Evolutionary conservation across 2,329 filamentous ascomycete genomes (phyloP).

Genomic region (Dryadomyces quercivorus): DNA sequence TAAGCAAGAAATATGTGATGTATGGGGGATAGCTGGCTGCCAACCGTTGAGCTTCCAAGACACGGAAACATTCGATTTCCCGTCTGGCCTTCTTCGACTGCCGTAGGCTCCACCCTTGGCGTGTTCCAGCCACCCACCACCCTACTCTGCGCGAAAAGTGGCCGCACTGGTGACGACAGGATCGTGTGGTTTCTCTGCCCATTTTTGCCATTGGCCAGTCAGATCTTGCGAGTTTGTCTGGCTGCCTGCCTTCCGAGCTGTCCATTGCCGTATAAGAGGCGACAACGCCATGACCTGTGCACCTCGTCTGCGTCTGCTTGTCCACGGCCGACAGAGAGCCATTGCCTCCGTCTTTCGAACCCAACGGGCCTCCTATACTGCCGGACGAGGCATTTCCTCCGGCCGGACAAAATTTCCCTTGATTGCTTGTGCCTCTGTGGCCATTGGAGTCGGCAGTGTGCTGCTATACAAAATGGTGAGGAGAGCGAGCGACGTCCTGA

Average conservation of each 20-base stretch:
- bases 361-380: too few species aligned
- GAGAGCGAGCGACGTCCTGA: too few species aligned
- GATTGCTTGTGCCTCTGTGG: neutral
- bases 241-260: too few species aligned
- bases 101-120: too few species aligned
- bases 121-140: too few species aligned
- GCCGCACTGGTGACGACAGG: conserved; percentile 9
- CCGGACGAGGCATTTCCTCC: too few species aligned
- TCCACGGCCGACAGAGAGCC: conserved; percentile 13
- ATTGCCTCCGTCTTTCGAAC: neutral
- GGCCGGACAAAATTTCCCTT: too few species aligned
- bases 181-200: conserved; percentile 13
- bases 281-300: conserved; percentile 7
- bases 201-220: conserved; percentile 4
- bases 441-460: neutral
- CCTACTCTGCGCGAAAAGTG: conserved; percentile 1
- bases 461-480: neutral
- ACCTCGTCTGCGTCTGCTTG: conserved; percentile 9
- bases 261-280: neutral
- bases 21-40: too few species aligned
- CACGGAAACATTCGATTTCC: conserved; percentile 1
- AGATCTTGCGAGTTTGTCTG: neutral
- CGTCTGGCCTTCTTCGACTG: neutral
- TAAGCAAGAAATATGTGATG: too few species aligned
- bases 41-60: neutral